Evolutionary conservation across 179 eudicot genomes (phyloP), one percentile per base, ranked within the genome.

Genomic region (Beta lomatogona): DNA sequence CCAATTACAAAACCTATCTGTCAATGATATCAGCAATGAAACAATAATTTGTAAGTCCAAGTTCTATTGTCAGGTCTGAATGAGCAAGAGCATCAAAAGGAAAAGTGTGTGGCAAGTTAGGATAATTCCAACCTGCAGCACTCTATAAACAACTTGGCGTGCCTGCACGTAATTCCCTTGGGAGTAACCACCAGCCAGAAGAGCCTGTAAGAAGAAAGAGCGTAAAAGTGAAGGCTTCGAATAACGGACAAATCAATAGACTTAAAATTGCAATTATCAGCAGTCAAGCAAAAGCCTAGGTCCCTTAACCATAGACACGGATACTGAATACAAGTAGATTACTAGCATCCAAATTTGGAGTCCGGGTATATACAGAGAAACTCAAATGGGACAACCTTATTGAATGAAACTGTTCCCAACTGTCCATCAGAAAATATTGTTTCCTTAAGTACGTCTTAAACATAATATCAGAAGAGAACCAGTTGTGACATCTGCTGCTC

Each of bases 151-250:
- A 79, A 95, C 94, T 82, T 89, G 80, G 63, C 93, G 91, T 61
- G 98, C 95, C 83, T 90, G 86, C 54, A 80, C 83, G 79, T 92
- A 95, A 63, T 91, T 87, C 67, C 91, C 92, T 85, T 85, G 87
- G 31, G 97, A 90, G 85, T 90, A 93, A 57, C 65, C 87, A 85
- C 91, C 86, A 52, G 98, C 98, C 78, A 95, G 95, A 85, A 95
- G 88, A 80, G 99, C 90, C 98, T 95, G 88, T 76, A 11, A 57
- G 16, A 77, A 41, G 44, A 71, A 58, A 54, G 63, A 77, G 11
- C 5, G 65, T 3, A 44, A 14, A 21, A 16, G 18, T 25, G 28
- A 21, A 69, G 44, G 69, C 31, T 46, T 77, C 18, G 48, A 7
- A 36, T 45, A 45, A 44, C 25, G 1, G 16, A 55, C 21, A 12